Conservation (phyloP, 179 eudicot species). For the Beta lomatogona region DNA sequence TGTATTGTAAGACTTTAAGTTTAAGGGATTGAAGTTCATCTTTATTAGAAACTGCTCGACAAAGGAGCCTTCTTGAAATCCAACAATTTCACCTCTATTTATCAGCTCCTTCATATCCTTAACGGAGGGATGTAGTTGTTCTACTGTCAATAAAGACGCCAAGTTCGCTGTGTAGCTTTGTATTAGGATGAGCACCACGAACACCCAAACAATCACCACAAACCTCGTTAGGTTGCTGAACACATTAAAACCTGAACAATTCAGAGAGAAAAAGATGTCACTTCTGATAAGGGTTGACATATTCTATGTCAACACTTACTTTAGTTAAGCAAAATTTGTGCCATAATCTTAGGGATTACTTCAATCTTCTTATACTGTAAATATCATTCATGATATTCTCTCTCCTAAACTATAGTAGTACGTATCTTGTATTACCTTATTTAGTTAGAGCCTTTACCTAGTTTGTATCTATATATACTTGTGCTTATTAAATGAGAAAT, state of each 20-base stretch:
- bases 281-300: no score
- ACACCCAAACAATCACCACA: slow-evolving; percentile 62
- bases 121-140: slow-evolving; percentile 45
- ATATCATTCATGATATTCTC: no score
- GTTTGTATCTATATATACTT: no score
- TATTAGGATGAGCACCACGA: slow-evolving; percentile 54
- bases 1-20: slow-evolving; percentile 24
- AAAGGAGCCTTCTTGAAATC: slow-evolving; percentile 57
- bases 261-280: not conserved
- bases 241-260: slow-evolving; percentile 46
- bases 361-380: no score
- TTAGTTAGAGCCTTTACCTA: no score
- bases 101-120: slow-evolving; percentile 37
- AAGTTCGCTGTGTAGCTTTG: slow-evolving; percentile 70
- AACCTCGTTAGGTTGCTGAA: slow-evolving; percentile 50
- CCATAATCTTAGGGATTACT: no score
- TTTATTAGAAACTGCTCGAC: slow-evolving; percentile 27
- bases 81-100: slow-evolving; percentile 38
- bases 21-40: slow-evolving; percentile 23
- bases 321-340: no score
- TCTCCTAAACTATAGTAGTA: no score
- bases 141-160: slow-evolving; percentile 59
- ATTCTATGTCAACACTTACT: no score
- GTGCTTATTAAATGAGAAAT: no score
- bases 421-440: no score